Base-by-base conservation (phyloP, 2,329 filamentous ascomycete genomes). In the Aspergillus alliaceus region DNA sequence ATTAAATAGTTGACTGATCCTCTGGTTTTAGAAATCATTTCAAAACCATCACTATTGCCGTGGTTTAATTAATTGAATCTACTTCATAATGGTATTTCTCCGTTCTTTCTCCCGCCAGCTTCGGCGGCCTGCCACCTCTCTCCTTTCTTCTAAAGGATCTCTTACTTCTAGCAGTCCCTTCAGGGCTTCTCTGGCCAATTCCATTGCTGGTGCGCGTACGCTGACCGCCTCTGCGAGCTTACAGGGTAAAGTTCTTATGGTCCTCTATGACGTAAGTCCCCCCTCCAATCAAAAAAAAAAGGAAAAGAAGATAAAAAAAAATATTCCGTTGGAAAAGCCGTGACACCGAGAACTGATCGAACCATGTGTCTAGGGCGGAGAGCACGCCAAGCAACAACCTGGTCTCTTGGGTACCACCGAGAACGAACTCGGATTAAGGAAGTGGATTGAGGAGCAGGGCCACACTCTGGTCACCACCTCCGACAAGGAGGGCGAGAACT, bases 401-500 rank as follows among this genome's bases (percentile, higher is more conserved):
- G 86, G 85, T 71, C 85, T 99, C 69, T 87, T 97, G 71, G 95
- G 95, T 72, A 96, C 95, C 63, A 97, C 92, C 49, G 91, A 99
- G 85, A 98, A 98, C 79, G 95, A 99, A 85, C 91, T 99, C 61
- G 95, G 95, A 69, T 83, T 99, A 75, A 87, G 95, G 74, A 93
- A 96, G 80, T 99, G 95, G 93, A 88, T 99, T 68, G 95, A 98
- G 84, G 90, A 93, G 61, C 89, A 96, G 77, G 95, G 95, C 71
- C 95, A 99, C 86, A 96, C 91, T 63, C 86, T 99, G 61, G 86
- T 99, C 68, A 99, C 95, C 70, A 99, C 95, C 64, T 96, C 93
- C 46, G 91, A 97, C 84, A 99, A 99, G 84, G 95, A 99, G 69
- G 90, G 91, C 66, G 90, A 91, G 81, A 85, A 89, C 84, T 98